A percentile compares a stretch with the other conserved stretches of the same genome.
These are phyloP conservation scores for Fraxinus quadrangulata DNA, from an alignment of 257 asterid species.

Conservation along the genomic window DNA sequence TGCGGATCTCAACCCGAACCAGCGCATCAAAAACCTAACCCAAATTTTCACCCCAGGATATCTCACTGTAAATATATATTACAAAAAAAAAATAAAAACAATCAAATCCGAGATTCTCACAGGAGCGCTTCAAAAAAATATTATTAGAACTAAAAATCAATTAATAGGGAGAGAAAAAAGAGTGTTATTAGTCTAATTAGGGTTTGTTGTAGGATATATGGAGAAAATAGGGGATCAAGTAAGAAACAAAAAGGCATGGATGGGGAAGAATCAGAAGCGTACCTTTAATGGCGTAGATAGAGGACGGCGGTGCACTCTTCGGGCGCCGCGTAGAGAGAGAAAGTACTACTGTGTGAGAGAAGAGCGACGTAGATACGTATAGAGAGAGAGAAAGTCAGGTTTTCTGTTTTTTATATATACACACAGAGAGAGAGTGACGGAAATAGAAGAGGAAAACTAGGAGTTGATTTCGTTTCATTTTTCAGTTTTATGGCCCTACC, in stretches of 20 bases:
- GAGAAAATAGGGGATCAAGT: conserved; percentile 35
- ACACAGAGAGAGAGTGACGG: background rate
- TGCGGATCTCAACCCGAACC: conserved; percentile 49
- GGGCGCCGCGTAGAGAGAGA: conserved; percentile 8
- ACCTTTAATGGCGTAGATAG: conserved; percentile 7
- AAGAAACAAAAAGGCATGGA: background rate
- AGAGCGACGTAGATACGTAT: background rate
- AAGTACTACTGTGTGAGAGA: background rate
- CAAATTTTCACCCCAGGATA: conserved; percentile 35
- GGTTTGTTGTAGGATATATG: background rate
- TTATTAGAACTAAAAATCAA: conserved; percentile 14
- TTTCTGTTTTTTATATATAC: background rate
- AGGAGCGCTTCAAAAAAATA: background rate
- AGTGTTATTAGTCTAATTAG: conserved; percentile 11
- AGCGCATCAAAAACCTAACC: conserved; percentile 74
- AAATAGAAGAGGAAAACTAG: background rate
- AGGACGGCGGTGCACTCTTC: background rate
- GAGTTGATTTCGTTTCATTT: background rate
- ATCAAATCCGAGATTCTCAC: conserved; percentile 34
- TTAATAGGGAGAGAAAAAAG: background rate
- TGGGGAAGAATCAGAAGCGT: background rate
- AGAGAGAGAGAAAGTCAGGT: background rate
- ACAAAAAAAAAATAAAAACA: conserved; percentile 1
- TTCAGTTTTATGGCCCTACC: background rate
- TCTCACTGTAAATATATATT: conserved; percentile 37